Conservation (phyloP, 345 rosid genomes). For the Citrus australasica region DNA sequence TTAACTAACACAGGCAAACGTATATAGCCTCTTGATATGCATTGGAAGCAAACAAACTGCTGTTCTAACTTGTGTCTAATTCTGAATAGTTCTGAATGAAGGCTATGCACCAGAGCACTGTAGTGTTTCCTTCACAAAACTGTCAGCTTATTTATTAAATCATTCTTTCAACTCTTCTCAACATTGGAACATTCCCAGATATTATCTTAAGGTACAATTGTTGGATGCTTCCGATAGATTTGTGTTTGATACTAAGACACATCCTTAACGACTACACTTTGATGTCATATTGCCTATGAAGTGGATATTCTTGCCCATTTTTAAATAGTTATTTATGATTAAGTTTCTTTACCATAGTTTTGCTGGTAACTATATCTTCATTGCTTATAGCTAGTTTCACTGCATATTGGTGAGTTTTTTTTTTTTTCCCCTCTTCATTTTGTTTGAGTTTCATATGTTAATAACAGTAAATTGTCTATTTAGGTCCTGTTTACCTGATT, state of each 20-base stretch:
- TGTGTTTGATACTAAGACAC: background rate
- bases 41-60: background rate
- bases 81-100: background rate
- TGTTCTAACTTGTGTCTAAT: background rate
- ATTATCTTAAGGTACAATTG: background rate
- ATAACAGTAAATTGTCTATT: slow-evolving; percentile 12
- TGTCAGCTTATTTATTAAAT: background rate
- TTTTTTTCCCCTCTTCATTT: background rate
- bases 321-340: background rate
- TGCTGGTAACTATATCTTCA: background rate
- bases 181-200: background rate
- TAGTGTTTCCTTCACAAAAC: background rate
- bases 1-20: background rate
- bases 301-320: background rate
- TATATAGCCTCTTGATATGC: background rate
- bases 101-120: background rate
- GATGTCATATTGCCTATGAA: background rate
- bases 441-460: slow-evolving; percentile 2
- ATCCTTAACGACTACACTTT: background rate
- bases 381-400: background rate
- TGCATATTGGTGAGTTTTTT: background rate
- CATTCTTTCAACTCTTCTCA: background rate
- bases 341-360: background rate
- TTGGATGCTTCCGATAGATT: background rate
- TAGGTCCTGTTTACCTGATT: slow-evolving; percentile 79